Conservation (phyloP, 2,329 filamentous ascomycete species). For the Sclerotinia spermophila region DNA sequence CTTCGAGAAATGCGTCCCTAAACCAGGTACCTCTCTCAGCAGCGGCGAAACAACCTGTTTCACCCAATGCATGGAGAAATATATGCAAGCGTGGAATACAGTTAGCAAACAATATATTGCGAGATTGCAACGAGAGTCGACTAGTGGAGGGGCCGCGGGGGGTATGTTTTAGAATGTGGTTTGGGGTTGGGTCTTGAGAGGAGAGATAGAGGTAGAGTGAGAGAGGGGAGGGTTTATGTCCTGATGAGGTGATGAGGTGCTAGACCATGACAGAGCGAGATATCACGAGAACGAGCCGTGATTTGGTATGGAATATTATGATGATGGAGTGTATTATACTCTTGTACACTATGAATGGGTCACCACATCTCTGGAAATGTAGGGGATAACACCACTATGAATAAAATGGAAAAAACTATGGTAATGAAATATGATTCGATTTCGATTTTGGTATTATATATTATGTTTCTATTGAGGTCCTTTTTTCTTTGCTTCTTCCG, state of each 20-base stretch:
- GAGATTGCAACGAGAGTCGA: conserved; percentile 34
- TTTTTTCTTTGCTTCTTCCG: conserved; percentile 63
- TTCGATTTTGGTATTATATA: not conserved
- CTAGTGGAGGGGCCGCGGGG: not conserved
- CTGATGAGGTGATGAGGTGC: not conserved
- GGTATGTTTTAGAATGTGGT: conserved; percentile 1
- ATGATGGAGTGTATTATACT: conserved; percentile 15
- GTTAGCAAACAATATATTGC: conserved; percentile 65
- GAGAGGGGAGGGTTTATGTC: not conserved
- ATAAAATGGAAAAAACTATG: not conserved
- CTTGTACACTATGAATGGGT: conserved; percentile 14
- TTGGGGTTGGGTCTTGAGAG: not conserved
- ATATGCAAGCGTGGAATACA: conserved; percentile 75
- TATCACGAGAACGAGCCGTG: not conserved
- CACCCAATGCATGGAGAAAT: conserved; percentile 78
- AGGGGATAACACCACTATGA: conserved; percentile 4
- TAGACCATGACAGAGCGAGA: not conserved
- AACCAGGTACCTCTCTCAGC: conserved; percentile 60
- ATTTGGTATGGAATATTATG: not conserved
- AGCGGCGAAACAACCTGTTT: conserved; percentile 67
- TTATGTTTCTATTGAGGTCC: conserved; percentile 21
- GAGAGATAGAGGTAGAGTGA: not conserved
- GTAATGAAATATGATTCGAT: not conserved
- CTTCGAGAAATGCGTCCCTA: conserved; percentile 72
- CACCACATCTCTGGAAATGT: not conserved